phyloP scores from a whole-genome alignment of 768 basidiomycete genomes.

The Boletus edulis region DNA sequence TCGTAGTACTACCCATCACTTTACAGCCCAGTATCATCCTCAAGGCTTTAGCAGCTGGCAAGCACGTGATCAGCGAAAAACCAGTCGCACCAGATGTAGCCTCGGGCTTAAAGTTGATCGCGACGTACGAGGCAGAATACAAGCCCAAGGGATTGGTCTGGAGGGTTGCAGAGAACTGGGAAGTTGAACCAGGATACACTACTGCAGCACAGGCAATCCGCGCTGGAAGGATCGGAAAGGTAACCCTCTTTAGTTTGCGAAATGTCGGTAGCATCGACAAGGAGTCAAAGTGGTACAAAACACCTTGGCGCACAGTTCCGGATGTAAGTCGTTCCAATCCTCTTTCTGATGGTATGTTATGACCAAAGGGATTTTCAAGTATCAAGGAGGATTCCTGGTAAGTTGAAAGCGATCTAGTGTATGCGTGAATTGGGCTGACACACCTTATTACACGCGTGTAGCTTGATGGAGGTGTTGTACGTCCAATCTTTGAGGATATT shows the following conservation, averaged over 20 bases:
- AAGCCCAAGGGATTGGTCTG: slow-evolving; percentile 69
- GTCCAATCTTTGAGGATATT: slow-evolving; percentile 21
- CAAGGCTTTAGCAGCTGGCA: slow-evolving; percentile 67
- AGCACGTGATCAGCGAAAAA: slow-evolving; percentile 89
- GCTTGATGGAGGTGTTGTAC: slow-evolving; percentile 78
- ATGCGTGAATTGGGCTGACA: background rate
- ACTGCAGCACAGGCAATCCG: slow-evolving; percentile 46
- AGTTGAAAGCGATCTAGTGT: slow-evolving; percentile 25
- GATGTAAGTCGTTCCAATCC: slow-evolving; percentile 48
- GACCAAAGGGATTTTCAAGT: slow-evolving; percentile 35
- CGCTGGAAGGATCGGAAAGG: slow-evolving; percentile 66
- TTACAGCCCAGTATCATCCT: slow-evolving; percentile 67
- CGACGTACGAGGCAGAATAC: slow-evolving; percentile 61
- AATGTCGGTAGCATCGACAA: slow-evolving; percentile 54
- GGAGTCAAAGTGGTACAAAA: slow-evolving; percentile 74
- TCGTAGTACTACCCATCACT: slow-evolving; percentile 76
- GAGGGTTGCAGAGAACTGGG: slow-evolving; percentile 80
- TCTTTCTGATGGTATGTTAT: background rate
- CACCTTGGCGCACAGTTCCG: slow-evolving; percentile 80
- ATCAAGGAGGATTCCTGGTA: slow-evolving; percentile 82
- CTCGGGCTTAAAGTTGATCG: slow-evolving; percentile 60
- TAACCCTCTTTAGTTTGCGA: slow-evolving; percentile 62
- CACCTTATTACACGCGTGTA: slow-evolving; percentile 27
- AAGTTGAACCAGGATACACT: slow-evolving; percentile 57
- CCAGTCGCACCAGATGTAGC: slow-evolving; percentile 74